Conservation (phyloP, 176 grass and related monocot genomes). For the Rhipidocladum racemiflorum region DNA sequence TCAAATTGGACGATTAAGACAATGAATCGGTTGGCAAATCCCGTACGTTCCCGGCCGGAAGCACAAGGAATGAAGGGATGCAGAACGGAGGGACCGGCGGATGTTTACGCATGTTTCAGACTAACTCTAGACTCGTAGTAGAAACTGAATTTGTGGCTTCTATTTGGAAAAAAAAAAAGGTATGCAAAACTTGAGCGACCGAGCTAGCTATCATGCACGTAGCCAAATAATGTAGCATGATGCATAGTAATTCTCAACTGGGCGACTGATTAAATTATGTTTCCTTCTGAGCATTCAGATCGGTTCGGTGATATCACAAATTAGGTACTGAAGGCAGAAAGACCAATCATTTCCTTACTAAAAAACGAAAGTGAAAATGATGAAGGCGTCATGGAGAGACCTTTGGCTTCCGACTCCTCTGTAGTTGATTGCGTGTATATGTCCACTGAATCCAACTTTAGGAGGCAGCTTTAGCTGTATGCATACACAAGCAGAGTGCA, state of each 20-base stretch:
- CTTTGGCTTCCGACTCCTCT: conserved; percentile 31
- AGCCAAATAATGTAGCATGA: neutral
- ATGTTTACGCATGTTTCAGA: neutral
- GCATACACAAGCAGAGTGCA: conserved; percentile 45
- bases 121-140: neutral
- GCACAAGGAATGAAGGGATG: neutral
- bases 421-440: conserved; percentile 31
- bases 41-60: neutral
- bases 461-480: conserved; percentile 8
- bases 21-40: neutral
- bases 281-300: conserved; percentile 23
- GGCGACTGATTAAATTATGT: conserved; percentile 15
- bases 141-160: neutral
- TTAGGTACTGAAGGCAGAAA: conserved; percentile 40
- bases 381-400: neutral
- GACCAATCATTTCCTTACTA: conserved; percentile 2
- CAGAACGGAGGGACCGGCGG: neutral
- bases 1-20: neutral
- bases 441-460: conserved; percentile 43
- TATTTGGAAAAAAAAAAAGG: neutral
- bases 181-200: neutral
- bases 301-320: conserved; percentile 50
- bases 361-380: conserved; percentile 7
- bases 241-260: conserved; percentile 1
- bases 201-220: neutral